These are phyloP conservation scores for Amanita brunnescens DNA, from an alignment of 768 basidiomycete species.

Conservation along the genomic window DNA sequence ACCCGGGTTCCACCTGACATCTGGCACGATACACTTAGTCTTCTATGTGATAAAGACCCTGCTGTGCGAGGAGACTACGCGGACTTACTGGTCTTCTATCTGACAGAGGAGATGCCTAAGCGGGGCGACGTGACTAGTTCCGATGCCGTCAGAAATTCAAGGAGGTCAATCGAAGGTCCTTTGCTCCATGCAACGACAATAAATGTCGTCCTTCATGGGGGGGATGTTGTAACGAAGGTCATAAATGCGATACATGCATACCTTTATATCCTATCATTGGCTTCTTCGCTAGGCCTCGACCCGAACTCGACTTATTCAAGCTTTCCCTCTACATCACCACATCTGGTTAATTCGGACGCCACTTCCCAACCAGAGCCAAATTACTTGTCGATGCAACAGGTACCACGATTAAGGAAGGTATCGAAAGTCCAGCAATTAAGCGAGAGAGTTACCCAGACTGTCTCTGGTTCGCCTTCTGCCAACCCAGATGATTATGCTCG, in stretches of 20 bases:
- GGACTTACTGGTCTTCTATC: slow-evolving; percentile 63
- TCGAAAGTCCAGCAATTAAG: slow-evolving; percentile 47
- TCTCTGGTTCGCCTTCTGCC: slow-evolving; percentile 42
- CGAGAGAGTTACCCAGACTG: slow-evolving; percentile 34
- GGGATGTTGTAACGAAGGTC: slow-evolving; percentile 60
- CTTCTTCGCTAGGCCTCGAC: slow-evolving; percentile 48
- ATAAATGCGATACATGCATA: slow-evolving; percentile 78
- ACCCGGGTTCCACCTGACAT: slow-evolving; percentile 70
- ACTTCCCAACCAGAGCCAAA: slow-evolving; percentile 6
- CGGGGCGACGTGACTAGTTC: slow-evolving; percentile 40
- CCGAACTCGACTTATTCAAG: slow-evolving; percentile 34
- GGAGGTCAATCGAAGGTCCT: slow-evolving; percentile 40
- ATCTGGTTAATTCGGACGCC: slow-evolving; percentile 8
- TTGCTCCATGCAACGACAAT: slow-evolving; percentile 36
- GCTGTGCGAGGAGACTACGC: slow-evolving; percentile 76
- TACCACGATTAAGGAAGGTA: slow-evolving; percentile 47
- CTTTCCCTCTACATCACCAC: slow-evolving; percentile 29
- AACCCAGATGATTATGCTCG: slow-evolving; percentile 68
- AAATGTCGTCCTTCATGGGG: slow-evolving; percentile 40
- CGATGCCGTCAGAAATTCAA: slow-evolving; percentile 38
- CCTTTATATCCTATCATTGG: slow-evolving; percentile 68
- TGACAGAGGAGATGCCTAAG: slow-evolving; percentile 67
- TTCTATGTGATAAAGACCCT: slow-evolving; percentile 74
- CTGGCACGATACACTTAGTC: slow-evolving; percentile 85
- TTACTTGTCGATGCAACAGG: slow-evolving; percentile 25